Base-by-base conservation (phyloP, 2,329 filamentous ascomycete genomes). In the Diaporthe ilicicola region DNA sequence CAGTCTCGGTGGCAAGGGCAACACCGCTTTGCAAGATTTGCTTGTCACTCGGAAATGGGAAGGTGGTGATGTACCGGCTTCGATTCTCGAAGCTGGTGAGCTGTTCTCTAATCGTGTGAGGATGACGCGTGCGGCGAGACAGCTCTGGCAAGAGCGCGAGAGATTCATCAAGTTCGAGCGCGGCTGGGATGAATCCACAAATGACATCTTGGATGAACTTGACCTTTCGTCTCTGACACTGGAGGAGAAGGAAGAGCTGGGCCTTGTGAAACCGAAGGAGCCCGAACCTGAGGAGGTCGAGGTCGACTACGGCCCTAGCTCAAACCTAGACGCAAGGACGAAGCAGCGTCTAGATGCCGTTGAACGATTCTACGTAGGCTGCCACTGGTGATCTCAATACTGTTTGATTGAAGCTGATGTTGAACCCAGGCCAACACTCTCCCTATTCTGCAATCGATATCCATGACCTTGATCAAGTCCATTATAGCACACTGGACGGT, bases 91-190 rank as follows among this genome's bases (percentile, higher is more conserved):
- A 81, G 96, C 96, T 8, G 96, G 96, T 9, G 92, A 96, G 77
- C 85, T 99, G 1, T 99, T 99, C 80, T 93, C 95, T 0, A 92
- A 90, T 71, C 89, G 96, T 65, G 96, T 98, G 80, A 90, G 95
- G 75, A 97, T 97, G 88, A 97, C 94, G 0, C 88, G 96, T 72
- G 94, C 94, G 6, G 95, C 97, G 82, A 90, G 94, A 69, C 96
- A 99, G 81, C 85, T 99, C 17, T 99, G 96, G 95, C 93, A 97
- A 75, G 95, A 97, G 79, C 90, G 96, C 59, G 95, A 98, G 76
- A 90, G 90, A 34, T 99, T 97, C 75, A 91, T 98, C 83, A 95
- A 93, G 77, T 97, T 93, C 75, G 95, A 98, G 76, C 89, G 96
- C 68, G 96, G 96, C 12, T 99, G 94, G 94, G 90, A 92, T 71